Conservation (phyloP, 306 rosid genomes). For the Quercus alba region DNA sequence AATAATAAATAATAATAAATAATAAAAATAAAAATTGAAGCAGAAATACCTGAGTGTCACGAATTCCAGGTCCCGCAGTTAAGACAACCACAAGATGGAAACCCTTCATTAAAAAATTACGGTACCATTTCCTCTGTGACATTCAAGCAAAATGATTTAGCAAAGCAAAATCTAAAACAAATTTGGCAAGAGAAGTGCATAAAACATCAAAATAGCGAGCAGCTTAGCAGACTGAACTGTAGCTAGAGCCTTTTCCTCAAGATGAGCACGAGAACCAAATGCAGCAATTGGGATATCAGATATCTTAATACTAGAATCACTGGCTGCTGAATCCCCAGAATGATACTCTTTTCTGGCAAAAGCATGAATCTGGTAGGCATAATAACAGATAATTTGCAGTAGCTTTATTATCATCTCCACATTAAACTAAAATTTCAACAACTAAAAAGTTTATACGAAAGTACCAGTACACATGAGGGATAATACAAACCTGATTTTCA, state of each 20-base stretch:
- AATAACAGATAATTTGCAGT: constrained; percentile 6
- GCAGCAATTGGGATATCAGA: constrained; percentile 80
- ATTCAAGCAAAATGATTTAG: constrained; percentile 30
- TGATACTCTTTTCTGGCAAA: constrained; percentile 51
- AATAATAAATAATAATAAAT: neutral
- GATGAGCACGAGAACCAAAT: constrained; percentile 97
- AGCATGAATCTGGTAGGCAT: constrained; percentile 53
- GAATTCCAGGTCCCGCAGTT: constrained; percentile 94
- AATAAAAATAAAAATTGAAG: constrained; percentile 12
- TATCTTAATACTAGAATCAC: constrained; percentile 53
- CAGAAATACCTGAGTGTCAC: constrained; percentile 81
- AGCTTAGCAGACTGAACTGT: constrained; percentile 55
- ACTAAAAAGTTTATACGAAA: neutral
- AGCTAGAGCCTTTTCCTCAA: constrained; percentile 91
- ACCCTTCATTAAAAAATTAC: constrained; percentile 96
- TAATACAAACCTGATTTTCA: constrained; percentile 68
- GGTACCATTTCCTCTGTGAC: constrained; percentile 88
- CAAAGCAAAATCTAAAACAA: neutral
- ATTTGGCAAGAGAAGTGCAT: constrained; percentile 1
- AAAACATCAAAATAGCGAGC: constrained; percentile 15
- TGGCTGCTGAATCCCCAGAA: constrained; percentile 32
- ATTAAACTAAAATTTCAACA: neutral
- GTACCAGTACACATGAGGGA: neutral
- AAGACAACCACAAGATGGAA: constrained; percentile 93
- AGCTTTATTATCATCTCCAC: constrained; percentile 14